Conservation (phyloP, 1,139 yeast genomes). For the Nadsonia starkeyi-henricii region DNA sequence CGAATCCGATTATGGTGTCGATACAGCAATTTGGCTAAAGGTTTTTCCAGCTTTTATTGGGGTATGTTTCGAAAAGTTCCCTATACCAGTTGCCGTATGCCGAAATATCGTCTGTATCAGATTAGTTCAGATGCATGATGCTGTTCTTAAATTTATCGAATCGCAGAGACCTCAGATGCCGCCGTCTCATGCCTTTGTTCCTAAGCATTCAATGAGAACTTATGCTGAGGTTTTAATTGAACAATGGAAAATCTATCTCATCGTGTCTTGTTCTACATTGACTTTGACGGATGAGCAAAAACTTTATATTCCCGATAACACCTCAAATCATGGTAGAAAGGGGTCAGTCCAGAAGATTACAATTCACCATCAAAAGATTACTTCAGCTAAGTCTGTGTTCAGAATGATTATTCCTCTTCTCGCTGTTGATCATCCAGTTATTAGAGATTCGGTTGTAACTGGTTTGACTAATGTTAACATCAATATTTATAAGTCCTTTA, state of each 20-base stretch:
- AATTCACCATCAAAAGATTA: conserved; percentile 80
- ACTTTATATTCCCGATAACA: conserved; percentile 40
- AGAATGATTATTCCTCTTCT: conserved; percentile 75
- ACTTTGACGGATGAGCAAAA: conserved; percentile 84
- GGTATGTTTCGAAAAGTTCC: conserved; percentile 66
- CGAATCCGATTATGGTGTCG: conserved; percentile 88
- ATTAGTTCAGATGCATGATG: conserved; percentile 79
- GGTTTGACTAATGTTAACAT: conserved; percentile 85
- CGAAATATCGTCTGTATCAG: conserved; percentile 86
- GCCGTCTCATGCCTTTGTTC: conserved; percentile 10
- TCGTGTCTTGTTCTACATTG: conserved; percentile 83
- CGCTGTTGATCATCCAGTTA: conserved; percentile 53
- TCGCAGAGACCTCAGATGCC: conserved; percentile 13
- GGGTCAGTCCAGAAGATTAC: conserved; percentile 40
- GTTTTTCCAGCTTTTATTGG: conserved; percentile 65
- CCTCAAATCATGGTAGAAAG: conserved; percentile 42
- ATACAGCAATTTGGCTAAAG: conserved; percentile 88
- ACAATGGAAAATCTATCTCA: conserved; percentile 79
- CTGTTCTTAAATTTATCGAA: conserved; percentile 48
- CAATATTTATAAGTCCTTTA: conserved; percentile 68
- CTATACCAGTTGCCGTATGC: conserved; percentile 87
- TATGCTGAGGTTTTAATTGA: conserved; percentile 68
- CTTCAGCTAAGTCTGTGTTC: conserved; percentile 84
- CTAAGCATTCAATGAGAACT: conserved; percentile 23
- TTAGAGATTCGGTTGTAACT: conserved; percentile 72